A percentile compares a stretch with the other conserved stretches of the same genome.
Evolutionary conservation across 169 alveolate genomes (phyloP).

Genomic region (Blepharisma undulans): DNA sequence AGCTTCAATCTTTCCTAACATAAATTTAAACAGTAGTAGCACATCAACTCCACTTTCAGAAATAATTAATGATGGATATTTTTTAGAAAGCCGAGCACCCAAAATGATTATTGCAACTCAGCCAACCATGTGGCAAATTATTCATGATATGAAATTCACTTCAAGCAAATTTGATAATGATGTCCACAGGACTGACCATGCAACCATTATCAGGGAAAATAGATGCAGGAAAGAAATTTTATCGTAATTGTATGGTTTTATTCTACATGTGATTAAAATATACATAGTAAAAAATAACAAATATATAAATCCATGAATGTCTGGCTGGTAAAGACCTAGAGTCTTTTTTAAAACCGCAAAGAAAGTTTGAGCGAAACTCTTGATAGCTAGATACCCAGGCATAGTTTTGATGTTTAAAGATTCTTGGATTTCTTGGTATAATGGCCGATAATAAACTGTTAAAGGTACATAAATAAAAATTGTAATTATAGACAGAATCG

Average conservation of each 20-base stretch:
- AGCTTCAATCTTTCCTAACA: too few relatives aligned
- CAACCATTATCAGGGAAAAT: too few relatives aligned
- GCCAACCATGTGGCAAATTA: too few relatives aligned
- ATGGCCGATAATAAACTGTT: neutral
- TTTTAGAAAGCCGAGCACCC: too few relatives aligned
- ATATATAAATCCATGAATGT: neutral
- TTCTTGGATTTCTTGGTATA: neutral
- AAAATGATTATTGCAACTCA: too few relatives aligned
- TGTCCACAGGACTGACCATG: too few relatives aligned
- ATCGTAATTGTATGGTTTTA: constrained; percentile 8
- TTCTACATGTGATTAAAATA: neutral
- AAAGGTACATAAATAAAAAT: neutral
- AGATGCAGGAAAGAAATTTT: neutral
- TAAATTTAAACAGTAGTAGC: too few relatives aligned
- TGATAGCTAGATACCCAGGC: neutral
- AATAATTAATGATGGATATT: too few relatives aligned
- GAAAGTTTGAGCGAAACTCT: neutral
- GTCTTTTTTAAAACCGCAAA: neutral
- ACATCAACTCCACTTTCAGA: too few relatives aligned
- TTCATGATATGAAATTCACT: too few relatives aligned
- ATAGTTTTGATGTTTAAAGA: neutral
- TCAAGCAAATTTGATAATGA: too few relatives aligned
- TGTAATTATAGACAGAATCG: neutral
- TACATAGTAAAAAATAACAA: neutral
- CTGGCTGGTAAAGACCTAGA: neutral